These are phyloP conservation scores for Globisporangium abappressorium DNA, from an alignment of 352 stramenopile species.

Conservation along the genomic window DNA sequence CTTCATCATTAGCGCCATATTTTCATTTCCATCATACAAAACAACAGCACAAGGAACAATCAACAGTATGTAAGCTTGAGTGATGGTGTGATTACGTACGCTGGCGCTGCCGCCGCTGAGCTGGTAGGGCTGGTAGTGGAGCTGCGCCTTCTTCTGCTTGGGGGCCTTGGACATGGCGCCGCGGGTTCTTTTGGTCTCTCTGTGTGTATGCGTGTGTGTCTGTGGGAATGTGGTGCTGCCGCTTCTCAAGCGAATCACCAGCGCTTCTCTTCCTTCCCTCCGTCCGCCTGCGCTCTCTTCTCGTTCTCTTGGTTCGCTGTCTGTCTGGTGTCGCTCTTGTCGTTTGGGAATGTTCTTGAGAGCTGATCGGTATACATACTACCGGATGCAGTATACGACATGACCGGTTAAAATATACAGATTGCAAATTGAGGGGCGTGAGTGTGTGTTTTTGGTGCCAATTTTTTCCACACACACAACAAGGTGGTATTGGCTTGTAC, in stretches of 20 bases:
- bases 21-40: neutral
- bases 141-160: conserved; percentile 67
- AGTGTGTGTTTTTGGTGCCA: neutral
- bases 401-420: neutral
- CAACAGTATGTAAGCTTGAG: conserved; percentile 1
- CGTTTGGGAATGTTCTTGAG: neutral
- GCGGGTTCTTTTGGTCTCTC: neutral
- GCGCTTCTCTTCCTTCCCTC: neutral
- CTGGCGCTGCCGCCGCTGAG: conserved; percentile 12
- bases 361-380: neutral
- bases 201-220: neutral
- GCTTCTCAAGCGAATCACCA: neutral
- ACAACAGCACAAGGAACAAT: neutral
- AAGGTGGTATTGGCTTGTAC: too few species aligned
- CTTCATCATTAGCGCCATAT: neutral
- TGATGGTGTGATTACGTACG: conserved; percentile 22
- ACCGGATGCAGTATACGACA: neutral
- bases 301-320: neutral
- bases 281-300: neutral
- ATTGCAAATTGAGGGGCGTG: conserved; percentile 3
- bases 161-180: conserved; percentile 71
- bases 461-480: neutral
- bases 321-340: neutral
- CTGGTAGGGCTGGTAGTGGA: conserved; percentile 85
- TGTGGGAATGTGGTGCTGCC: neutral